A percentile compares a stretch with the other conserved stretches of the same genome.
Conservation (phyloP, 192 early-diverging fungal species). For the Hyaloraphidium curvatum region DNA sequence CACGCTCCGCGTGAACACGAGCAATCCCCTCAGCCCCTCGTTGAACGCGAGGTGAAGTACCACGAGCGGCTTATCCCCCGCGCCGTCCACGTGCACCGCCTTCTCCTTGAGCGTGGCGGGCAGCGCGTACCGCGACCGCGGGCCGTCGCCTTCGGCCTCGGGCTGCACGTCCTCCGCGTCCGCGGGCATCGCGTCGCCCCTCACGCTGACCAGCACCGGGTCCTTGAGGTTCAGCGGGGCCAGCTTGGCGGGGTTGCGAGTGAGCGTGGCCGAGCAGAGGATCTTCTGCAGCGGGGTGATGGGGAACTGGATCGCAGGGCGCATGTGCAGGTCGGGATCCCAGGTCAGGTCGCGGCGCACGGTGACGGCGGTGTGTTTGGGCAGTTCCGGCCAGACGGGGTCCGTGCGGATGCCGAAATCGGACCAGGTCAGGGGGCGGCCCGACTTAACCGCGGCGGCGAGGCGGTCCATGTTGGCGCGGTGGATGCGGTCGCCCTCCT, state of each 20-base stretch:
- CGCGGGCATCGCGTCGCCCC: constrained; percentile 8
- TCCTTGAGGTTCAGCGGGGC: constrained; percentile 57
- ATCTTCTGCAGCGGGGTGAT: constrained; percentile 62
- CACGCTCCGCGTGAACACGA: constrained; percentile 71
- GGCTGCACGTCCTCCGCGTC: constrained; percentile 9
- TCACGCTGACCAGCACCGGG: constrained; percentile 71
- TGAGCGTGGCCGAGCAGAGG: constrained; percentile 88
- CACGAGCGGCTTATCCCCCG: constrained; percentile 61
- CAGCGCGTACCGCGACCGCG: constrained; percentile 9
- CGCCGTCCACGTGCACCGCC: constrained; percentile 38
- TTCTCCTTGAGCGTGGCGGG: constrained; percentile 47
- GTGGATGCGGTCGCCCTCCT: neutral
- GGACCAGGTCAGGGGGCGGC: neutral
- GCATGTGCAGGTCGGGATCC: neutral
- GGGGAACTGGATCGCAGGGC: neutral
- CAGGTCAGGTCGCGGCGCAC: too few species aligned
- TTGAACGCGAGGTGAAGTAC: constrained; percentile 63
- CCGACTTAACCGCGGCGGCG: neutral
- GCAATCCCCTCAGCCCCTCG: constrained; percentile 24
- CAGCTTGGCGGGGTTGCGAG: constrained; percentile 80
- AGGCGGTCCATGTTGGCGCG: neutral
- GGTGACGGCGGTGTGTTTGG: neutral
- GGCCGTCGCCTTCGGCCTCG: constrained; percentile 18
- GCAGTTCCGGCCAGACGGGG: neutral
- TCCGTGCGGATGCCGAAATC: neutral